A percentile compares a stretch with the other conserved stretches of the same genome.
These are phyloP conservation scores for Aphanomyces astaci DNA, from an alignment of 352 stramenopile genomes.

Conservation along the genomic window DNA sequence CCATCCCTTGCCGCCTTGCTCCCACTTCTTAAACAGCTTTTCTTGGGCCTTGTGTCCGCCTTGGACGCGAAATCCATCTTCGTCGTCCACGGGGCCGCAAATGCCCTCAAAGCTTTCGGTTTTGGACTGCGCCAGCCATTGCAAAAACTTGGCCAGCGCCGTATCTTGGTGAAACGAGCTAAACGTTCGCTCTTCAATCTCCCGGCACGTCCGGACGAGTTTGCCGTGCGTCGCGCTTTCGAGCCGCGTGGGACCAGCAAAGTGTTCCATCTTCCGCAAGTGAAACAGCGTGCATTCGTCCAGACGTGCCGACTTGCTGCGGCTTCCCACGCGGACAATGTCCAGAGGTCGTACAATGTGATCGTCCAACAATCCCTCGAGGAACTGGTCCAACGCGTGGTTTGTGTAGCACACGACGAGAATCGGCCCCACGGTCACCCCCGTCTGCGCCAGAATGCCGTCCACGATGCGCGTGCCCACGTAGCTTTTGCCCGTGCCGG, in stretches of 20 bases:
- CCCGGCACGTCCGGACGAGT: neutral
- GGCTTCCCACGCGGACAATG: slow-evolving; percentile 62
- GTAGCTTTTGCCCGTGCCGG: slow-evolving; percentile 78
- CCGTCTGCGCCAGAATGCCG: slow-evolving; percentile 40
- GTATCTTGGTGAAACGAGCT: neutral
- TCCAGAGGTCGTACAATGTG: slow-evolving; percentile 35
- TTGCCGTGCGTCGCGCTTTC: neutral
- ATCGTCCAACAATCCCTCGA: slow-evolving; percentile 66
- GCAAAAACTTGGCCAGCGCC: neutral
- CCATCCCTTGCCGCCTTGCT: neutral
- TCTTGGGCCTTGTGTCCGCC: neutral
- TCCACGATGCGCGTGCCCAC: slow-evolving; percentile 67
- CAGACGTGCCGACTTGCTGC: slow-evolving; percentile 51
- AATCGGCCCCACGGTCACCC: slow-evolving; percentile 36
- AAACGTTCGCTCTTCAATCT: neutral
- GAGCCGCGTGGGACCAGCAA: too few species aligned
- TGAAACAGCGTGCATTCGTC: neutral
- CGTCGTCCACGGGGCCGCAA: neutral
- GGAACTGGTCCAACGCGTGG: slow-evolving; percentile 85
- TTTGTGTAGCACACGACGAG: slow-evolving; percentile 88
- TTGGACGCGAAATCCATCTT: neutral
- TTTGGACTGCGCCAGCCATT: neutral
- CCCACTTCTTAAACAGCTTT: neutral
- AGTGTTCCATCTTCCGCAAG: neutral
- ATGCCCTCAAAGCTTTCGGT: neutral